A percentile compares a stretch with the other conserved stretches of the same genome.
These are phyloP conservation scores for Ogataea nitratoaversa DNA, from an alignment of 805 yeast species.

Conservation along the genomic window DNA sequence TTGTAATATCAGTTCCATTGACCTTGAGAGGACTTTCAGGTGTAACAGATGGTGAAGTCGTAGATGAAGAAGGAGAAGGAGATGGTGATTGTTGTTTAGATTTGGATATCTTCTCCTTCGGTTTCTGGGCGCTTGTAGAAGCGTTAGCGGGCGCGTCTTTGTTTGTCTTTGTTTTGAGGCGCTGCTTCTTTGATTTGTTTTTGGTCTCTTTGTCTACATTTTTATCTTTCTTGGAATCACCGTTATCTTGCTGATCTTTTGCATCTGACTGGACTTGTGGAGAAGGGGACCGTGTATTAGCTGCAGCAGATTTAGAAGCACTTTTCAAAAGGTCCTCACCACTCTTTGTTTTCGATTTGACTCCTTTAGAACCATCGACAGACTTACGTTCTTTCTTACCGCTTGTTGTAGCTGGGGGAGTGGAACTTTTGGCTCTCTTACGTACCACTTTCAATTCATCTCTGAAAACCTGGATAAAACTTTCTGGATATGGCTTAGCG, in stretches of 20 bases:
- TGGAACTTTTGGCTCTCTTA: not conserved
- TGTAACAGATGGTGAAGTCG: not conserved
- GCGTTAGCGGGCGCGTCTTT: not conserved
- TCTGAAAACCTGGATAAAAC: not conserved
- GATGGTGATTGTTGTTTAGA: not conserved
- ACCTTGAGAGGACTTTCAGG: too few relatives aligned
- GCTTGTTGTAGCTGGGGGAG: too few relatives aligned
- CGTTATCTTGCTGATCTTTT: too few relatives aligned
- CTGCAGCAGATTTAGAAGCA: too few relatives aligned
- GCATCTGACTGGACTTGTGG: too few relatives aligned
- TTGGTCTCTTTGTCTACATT: not conserved
- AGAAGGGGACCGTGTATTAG: too few relatives aligned
- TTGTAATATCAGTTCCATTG: too few relatives aligned
- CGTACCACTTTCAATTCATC: not conserved
- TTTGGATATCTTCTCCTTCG: not conserved
- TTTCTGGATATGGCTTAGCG: not conserved
- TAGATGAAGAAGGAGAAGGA: not conserved
- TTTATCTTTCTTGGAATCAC: not conserved
- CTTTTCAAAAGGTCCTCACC: not conserved
- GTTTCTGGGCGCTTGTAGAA: not conserved
- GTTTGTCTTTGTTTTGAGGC: too few relatives aligned
- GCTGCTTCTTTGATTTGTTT: conserved; percentile 1
- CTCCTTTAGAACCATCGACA: too few relatives aligned
- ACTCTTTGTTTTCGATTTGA: not conserved
- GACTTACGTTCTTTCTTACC: too few relatives aligned